These are phyloP conservation scores for Apiospora aurea DNA, from an alignment of 2,329 filamentous ascomycete species.

Conservation along the genomic window DNA sequence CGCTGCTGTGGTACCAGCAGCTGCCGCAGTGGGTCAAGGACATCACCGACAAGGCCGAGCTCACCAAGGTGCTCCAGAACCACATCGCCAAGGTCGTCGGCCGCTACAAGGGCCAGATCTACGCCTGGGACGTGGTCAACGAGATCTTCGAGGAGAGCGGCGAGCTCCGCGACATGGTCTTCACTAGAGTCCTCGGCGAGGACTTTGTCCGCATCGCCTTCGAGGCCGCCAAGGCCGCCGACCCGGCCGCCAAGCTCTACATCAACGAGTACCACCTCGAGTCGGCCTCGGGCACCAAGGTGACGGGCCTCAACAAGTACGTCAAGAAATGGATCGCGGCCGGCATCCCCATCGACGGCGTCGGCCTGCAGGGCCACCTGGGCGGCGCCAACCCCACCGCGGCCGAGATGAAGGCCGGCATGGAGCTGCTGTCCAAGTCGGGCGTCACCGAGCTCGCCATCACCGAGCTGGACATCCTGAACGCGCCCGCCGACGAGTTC, in stretches of 20 bases:
- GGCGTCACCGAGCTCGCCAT: constrained; percentile 58
- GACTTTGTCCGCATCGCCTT: constrained; percentile 74
- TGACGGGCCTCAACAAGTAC: constrained; percentile 52
- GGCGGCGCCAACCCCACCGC: constrained; percentile 44
- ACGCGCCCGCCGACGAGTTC: constrained; percentile 53
- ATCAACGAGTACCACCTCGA: constrained; percentile 77
- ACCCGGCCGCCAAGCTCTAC: constrained; percentile 72
- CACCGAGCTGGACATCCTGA: constrained; percentile 63
- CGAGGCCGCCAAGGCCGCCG: constrained; percentile 67
- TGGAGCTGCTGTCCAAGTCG: constrained; percentile 52
- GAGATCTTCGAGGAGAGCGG: constrained; percentile 68
- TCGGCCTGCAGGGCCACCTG: constrained; percentile 59
- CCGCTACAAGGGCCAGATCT: constrained; percentile 66
- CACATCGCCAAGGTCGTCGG: constrained; percentile 63
- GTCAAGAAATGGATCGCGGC: constrained; percentile 58
- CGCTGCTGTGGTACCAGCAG: constrained; percentile 53
- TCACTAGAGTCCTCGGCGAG: constrained; percentile 70
- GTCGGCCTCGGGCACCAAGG: constrained; percentile 62
- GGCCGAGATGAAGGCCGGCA: constrained; percentile 46
- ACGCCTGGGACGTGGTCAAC: constrained; percentile 68
- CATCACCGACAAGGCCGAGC: constrained; percentile 37
- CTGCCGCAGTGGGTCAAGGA: constrained; percentile 54
- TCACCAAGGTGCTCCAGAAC: constrained; percentile 61
- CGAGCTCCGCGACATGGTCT: constrained; percentile 63
- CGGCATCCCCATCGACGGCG: constrained; percentile 64